These are phyloP conservation scores for Colletotrichum liaoningense DNA, from an alignment of 2,329 filamentous ascomycete genomes.

Conservation along the genomic window DNA sequence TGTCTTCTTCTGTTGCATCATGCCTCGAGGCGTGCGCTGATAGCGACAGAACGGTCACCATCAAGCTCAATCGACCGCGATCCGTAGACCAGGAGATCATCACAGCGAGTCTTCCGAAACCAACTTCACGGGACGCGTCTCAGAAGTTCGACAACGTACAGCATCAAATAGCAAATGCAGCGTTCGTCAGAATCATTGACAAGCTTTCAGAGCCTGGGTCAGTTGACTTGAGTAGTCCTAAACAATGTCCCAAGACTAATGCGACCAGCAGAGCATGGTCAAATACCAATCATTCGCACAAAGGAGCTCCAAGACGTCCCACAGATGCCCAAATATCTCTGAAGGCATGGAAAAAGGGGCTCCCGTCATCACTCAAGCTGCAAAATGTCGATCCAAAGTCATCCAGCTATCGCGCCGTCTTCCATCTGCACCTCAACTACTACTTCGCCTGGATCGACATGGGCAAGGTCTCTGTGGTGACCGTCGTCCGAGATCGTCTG, in stretches of 20 bases:
- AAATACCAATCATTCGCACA: neutral
- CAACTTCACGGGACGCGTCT: slow-evolving; percentile 35
- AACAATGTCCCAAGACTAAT: neutral
- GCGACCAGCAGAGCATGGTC: neutral
- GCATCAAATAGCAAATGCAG: slow-evolving; percentile 45
- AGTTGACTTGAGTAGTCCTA: neutral
- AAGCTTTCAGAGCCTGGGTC: slow-evolving; percentile 42
- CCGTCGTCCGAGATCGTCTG: slow-evolving; percentile 43
- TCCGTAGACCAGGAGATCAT: slow-evolving; percentile 40
- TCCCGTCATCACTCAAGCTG: slow-evolving; percentile 42
- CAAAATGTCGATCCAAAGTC: slow-evolving; percentile 42
- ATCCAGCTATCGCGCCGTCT: slow-evolving; percentile 45
- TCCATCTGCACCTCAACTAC: slow-evolving; percentile 50
- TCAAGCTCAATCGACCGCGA: slow-evolving; percentile 42
- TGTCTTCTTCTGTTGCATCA: neutral
- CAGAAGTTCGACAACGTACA: slow-evolving; percentile 48
- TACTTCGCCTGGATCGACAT: slow-evolving; percentile 50
- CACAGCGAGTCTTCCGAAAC: slow-evolving; percentile 37
- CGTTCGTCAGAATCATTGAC: slow-evolving; percentile 45
- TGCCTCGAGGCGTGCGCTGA: neutral
- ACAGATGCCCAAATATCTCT: slow-evolving; percentile 39
- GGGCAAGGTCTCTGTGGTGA: slow-evolving; percentile 48
- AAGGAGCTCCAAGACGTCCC: neutral
- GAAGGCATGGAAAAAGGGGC: slow-evolving; percentile 45
- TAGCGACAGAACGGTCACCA: slow-evolving; percentile 36